Percentiles rank a stretch among this genome's conserved stretches.
Conservation (phyloP, 78 protist species). For the Speleostelium caveatum region DNA sequence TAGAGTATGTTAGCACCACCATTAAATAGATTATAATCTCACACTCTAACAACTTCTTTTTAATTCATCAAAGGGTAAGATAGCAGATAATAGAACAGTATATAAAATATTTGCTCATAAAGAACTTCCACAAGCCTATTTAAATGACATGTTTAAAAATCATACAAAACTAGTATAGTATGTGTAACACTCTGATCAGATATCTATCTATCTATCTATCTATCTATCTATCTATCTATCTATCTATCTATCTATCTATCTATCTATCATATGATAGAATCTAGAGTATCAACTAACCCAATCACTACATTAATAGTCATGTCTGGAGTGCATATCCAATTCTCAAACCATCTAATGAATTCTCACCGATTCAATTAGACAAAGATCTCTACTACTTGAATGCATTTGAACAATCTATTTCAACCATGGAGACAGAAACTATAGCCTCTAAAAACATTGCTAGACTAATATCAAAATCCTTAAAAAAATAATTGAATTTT, state of each 20-base stretch:
- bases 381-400: slow-evolving; percentile 26
- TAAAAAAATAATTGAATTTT: neutral
- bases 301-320: slow-evolving; percentile 8
- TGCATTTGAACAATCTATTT: slow-evolving; percentile 67
- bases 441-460: slow-evolving; percentile 59
- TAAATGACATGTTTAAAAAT: slow-evolving; percentile 17
- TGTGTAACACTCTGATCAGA: neutral
- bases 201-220: too few relatives aligned
- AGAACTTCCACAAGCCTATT: neutral
- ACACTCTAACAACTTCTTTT: neutral
- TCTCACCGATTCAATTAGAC: slow-evolving; percentile 58
- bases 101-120: slow-evolving; percentile 30
- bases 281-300: neutral
- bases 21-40: neutral
- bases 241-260: too few relatives aligned
- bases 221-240: too few relatives aligned
- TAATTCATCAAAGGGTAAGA: slow-evolving; percentile 11
- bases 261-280: too few relatives aligned
- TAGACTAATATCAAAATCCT: slow-evolving; percentile 26
- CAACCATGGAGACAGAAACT: slow-evolving; percentile 59
- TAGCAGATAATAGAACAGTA: slow-evolving; percentile 27
- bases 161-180: slow-evolving; percentile 9
- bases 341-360: neutral
- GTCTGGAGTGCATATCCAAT: slow-evolving; percentile 71
- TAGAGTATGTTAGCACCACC: slow-evolving; percentile 13